A percentile compares a stretch with the other conserved stretches of the same genome.
phyloP scores from a whole-genome alignment of 805 yeast species.

The Kazachstania bromeliacearum region DNA sequence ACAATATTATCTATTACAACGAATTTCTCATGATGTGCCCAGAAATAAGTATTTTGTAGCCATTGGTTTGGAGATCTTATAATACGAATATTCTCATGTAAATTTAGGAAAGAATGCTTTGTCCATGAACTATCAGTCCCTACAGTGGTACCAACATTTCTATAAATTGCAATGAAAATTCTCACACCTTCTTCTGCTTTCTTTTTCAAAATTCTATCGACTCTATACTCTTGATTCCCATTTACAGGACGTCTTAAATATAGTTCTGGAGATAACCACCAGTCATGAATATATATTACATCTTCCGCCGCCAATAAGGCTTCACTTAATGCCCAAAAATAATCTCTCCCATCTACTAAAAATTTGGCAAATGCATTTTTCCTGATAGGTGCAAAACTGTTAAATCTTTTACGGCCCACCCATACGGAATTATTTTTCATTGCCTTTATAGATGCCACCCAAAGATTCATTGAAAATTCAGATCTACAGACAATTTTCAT shows the following conservation, averaged over 20 bases:
- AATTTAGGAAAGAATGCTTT: constrained; percentile 78
- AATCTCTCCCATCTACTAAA: constrained; percentile 95
- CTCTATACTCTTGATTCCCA: constrained; percentile 89
- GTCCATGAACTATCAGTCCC: constrained; percentile 93
- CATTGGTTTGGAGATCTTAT: constrained; percentile 93
- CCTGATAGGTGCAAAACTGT: constrained; percentile 88
- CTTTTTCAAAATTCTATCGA: constrained; percentile 78
- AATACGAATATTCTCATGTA: constrained; percentile 80
- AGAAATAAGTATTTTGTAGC: constrained; percentile 83
- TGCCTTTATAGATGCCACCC: constrained; percentile 64
- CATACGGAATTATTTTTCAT: constrained; percentile 66
- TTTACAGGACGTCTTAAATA: constrained; percentile 90
- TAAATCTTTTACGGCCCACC: constrained; percentile 68
- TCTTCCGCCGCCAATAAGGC: constrained; percentile 92
- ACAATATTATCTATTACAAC: constrained; percentile 79
- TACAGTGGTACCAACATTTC: constrained; percentile 89
- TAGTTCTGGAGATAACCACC: constrained; percentile 97
- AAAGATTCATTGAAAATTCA: constrained; percentile 50
- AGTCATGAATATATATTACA: constrained; percentile 88
- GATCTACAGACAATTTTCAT: constrained; percentile 63
- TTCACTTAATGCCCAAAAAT: constrained; percentile 90
- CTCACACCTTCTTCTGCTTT: constrained; percentile 94
- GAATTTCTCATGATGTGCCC: constrained; percentile 98
- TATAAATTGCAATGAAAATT: constrained; percentile 79
- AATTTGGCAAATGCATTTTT: constrained; percentile 83